Percentiles rank a stretch among this genome's conserved stretches.
These are phyloP conservation scores for Emmonsiellopsis sp. DNA, from an alignment of 2,329 filamentous ascomycete species.

Conservation along the genomic window DNA sequence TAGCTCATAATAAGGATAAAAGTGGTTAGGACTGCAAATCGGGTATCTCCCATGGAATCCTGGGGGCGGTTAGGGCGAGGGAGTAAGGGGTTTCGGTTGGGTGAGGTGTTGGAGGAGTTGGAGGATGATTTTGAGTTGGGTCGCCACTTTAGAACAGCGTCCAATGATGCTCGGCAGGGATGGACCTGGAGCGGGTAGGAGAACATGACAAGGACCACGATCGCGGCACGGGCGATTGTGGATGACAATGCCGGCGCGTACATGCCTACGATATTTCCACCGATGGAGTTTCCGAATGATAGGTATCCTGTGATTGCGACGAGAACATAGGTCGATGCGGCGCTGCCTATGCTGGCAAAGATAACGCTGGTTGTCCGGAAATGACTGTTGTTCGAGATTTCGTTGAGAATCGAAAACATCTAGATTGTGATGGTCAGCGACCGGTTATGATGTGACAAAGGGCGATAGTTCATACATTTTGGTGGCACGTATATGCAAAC, in stretches of 20 bases:
- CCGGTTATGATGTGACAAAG: not conserved
- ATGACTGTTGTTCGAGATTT: conserved; percentile 78
- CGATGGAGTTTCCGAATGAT: conserved; percentile 82
- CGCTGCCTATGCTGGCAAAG: conserved; percentile 72
- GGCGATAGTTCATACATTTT: conserved; percentile 60
- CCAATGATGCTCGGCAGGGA: conserved; percentile 87
- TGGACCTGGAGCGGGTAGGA: conserved; percentile 93
- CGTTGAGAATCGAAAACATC: conserved; percentile 99
- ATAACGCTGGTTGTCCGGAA: conserved; percentile 71
- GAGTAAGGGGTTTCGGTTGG: conserved; percentile 35
- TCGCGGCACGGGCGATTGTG: conserved; percentile 88
- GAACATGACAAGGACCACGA: conserved; percentile 92
- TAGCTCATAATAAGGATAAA: conserved; percentile 77
- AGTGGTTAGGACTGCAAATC: conserved; percentile 85
- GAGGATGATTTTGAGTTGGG: conserved; percentile 37
- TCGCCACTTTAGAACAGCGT: conserved; percentile 90
- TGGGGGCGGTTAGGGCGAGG: conserved; percentile 17
- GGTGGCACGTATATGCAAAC: conserved; percentile 98
- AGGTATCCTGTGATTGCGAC: conserved; percentile 94
- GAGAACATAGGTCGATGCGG: conserved; percentile 77
- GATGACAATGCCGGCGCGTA: conserved; percentile 71
- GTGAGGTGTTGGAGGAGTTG: conserved; percentile 32
- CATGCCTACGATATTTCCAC: conserved; percentile 90
- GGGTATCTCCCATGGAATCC: conserved; percentile 65
- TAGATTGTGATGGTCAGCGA: conserved; percentile 30